phyloP scores from a whole-genome alignment of 495 filamentous ascomycete genomes.

The Margaritispora aquatica region DNA sequence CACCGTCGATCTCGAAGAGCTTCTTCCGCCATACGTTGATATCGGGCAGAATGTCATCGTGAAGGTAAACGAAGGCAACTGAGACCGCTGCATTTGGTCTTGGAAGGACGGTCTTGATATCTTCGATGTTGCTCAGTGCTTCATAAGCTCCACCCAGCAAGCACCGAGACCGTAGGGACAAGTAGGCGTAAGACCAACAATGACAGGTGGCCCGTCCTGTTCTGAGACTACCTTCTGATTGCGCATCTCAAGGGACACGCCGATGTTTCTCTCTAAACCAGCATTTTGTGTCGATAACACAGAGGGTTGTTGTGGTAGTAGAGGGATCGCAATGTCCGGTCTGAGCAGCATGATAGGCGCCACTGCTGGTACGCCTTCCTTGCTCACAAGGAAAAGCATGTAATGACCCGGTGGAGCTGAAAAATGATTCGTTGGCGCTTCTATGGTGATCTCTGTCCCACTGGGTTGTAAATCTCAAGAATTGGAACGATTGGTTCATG shows the following conservation, averaged over 20 bases:
- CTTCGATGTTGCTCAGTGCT: slow-evolving; percentile 15
- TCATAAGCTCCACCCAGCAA: slow-evolving; percentile 20
- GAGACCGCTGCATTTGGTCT: slow-evolving; percentile 15
- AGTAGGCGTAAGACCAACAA: slow-evolving; percentile 16
- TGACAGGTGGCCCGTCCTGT: slow-evolving; percentile 16
- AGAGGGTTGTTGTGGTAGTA: neutral
- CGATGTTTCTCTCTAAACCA: slow-evolving; percentile 4
- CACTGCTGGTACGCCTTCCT: slow-evolving; percentile 2
- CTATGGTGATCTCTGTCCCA: slow-evolving; percentile 4
- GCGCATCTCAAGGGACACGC: slow-evolving; percentile 13
- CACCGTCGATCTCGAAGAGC: slow-evolving; percentile 11
- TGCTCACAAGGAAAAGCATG: slow-evolving; percentile 8
- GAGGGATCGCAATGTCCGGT: neutral
- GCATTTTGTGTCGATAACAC: neutral
- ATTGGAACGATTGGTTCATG: slow-evolving; percentile 10
- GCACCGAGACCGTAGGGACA: slow-evolving; percentile 17
- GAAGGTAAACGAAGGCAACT: slow-evolving; percentile 19
- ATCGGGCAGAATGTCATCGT: slow-evolving; percentile 18
- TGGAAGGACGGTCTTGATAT: slow-evolving; percentile 15
- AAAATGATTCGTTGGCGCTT: slow-evolving; percentile 4
- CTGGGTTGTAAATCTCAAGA: slow-evolving; percentile 3
- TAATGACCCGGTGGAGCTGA: slow-evolving; percentile 6
- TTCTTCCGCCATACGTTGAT: slow-evolving; percentile 19
- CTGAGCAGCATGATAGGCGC: slow-evolving; percentile 7
- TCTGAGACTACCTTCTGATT: slow-evolving; percentile 15